Evolutionary conservation across 2,329 filamentous ascomycete species (phyloP).

Genomic region (Pseudomassariella vexata): DNA sequence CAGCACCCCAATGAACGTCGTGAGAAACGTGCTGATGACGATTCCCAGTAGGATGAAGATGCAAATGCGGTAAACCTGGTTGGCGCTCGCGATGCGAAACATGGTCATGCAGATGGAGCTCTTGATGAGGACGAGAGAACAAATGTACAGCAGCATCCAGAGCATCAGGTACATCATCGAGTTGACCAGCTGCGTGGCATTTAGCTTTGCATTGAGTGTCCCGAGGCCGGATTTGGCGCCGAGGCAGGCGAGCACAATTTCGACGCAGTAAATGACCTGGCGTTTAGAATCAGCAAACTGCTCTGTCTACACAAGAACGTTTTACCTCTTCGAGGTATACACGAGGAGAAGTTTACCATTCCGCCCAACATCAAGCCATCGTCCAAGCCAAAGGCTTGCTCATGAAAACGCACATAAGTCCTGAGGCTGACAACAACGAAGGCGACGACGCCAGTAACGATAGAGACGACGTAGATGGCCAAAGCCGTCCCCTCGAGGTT

Average conservation of each 20-base stretch:
- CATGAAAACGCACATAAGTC: conserved; percentile 6
- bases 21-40: conserved; percentile 3
- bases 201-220: conserved; percentile 14
- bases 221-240: conserved; percentile 14
- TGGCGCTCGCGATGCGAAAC: neutral
- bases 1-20: conserved; percentile 6
- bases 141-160: conserved; percentile 4
- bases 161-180: conserved; percentile 1
- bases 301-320: neutral
- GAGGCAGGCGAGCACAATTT: conserved; percentile 6
- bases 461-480: conserved; percentile 7
- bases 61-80: conserved; percentile 1
- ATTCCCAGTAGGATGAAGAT: conserved; percentile 2
- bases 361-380: conserved; percentile 10
- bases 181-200: conserved; percentile 17
- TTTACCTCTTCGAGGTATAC: neutral
- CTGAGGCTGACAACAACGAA: conserved; percentile 6
- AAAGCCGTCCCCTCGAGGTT: conserved; percentile 6
- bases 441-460: conserved; percentile 8
- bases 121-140: conserved; percentile 2
- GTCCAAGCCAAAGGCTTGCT: conserved; percentile 8
- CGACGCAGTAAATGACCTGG: conserved; percentile 7
- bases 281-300: too few relatives aligned
- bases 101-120: conserved; percentile 3
- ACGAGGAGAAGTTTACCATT: conserved; percentile 5